Evolutionary conservation across 2,329 filamentous ascomycete species (phyloP).

Genomic region (Cordyceps sp.): DNA sequence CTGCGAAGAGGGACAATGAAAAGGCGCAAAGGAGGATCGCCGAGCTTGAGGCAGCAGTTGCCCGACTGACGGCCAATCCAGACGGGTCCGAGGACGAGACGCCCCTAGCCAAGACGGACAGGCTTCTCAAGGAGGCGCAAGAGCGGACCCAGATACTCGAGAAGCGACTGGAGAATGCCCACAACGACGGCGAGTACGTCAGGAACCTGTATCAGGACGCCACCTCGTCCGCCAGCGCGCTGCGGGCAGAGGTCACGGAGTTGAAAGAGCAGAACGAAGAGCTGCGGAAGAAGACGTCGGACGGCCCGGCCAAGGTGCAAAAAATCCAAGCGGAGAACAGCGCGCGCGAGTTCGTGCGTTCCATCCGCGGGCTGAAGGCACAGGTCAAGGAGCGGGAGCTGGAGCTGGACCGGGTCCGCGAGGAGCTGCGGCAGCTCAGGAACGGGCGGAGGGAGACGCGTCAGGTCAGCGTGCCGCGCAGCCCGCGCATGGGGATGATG

Average conservation of each 20-base stretch:
- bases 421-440: conserved; percentile 30
- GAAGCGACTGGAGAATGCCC: conserved; percentile 20
- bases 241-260: conserved; percentile 27
- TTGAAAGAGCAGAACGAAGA: conserved; percentile 24
- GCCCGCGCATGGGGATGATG: conserved; percentile 36
- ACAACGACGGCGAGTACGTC: conserved; percentile 37
- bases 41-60: conserved; percentile 17
- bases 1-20: conserved; percentile 17
- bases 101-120: conserved; percentile 11
- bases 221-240: conserved; percentile 27
- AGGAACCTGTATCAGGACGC: conserved; percentile 42
- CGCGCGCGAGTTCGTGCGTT: conserved; percentile 15
- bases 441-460: conserved; percentile 38
- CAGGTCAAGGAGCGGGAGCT: conserved; percentile 32
- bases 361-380: conserved; percentile 23
- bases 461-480: conserved; percentile 38
- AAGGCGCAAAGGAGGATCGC: conserved; percentile 18
- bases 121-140: conserved; percentile 18
- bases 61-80: conserved; percentile 10
- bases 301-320: conserved; percentile 30
- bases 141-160: conserved; percentile 23
- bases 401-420: conserved; percentile 28
- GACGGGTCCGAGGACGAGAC: conserved; percentile 10
- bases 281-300: conserved; percentile 23
- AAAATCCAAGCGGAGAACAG: conserved; percentile 23